Percentiles rank a stretch among this genome's conserved stretches.
Evolutionary conservation across 805 yeast genomes (phyloP).

Genomic region (Starmerella apicola): DNA sequence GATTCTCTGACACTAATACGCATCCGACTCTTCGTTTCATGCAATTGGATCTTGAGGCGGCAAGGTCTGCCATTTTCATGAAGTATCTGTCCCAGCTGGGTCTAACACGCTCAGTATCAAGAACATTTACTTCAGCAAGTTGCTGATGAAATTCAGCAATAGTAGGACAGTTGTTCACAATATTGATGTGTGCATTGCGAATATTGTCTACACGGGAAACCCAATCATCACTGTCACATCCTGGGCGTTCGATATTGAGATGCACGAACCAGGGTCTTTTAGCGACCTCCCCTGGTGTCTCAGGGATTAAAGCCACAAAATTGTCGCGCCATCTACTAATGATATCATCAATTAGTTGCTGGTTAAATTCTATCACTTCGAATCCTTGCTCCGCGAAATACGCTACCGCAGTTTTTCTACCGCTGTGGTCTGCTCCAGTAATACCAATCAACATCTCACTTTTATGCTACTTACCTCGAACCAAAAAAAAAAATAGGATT

Average conservation of each 20-base stretch:
- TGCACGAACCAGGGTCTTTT: slow-evolving; percentile 79
- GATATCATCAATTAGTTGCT: slow-evolving; percentile 42
- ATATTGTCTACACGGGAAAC: slow-evolving; percentile 46
- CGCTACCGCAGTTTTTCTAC: slow-evolving; percentile 50
- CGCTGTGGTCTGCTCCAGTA: slow-evolving; percentile 57
- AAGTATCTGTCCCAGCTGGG: slow-evolving; percentile 97
- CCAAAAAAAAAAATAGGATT: too few relatives aligned
- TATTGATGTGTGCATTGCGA: slow-evolving; percentile 41
- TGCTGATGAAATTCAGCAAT: slow-evolving; percentile 30
- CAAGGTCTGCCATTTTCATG: slow-evolving; percentile 85
- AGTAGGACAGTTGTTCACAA: slow-evolving; percentile 39
- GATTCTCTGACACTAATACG: slow-evolving; percentile 70
- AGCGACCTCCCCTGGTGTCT: slow-evolving; percentile 24
- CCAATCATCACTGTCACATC: neutral
- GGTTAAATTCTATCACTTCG: slow-evolving; percentile 25
- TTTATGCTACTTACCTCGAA: too few relatives aligned
- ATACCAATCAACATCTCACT: slow-evolving; percentile 60
- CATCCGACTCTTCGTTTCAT: slow-evolving; percentile 98
- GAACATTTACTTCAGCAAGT: slow-evolving; percentile 33
- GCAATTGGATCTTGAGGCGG: slow-evolving; percentile 86
- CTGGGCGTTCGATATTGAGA: slow-evolving; percentile 44
- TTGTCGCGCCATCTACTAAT: slow-evolving; percentile 55
- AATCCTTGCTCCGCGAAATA: slow-evolving; percentile 48
- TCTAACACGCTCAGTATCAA: slow-evolving; percentile 50
- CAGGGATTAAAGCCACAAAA: slow-evolving; percentile 42